Conservation (phyloP, 495 filamentous ascomycete genomes). For the Platismatia glauca region DNA sequence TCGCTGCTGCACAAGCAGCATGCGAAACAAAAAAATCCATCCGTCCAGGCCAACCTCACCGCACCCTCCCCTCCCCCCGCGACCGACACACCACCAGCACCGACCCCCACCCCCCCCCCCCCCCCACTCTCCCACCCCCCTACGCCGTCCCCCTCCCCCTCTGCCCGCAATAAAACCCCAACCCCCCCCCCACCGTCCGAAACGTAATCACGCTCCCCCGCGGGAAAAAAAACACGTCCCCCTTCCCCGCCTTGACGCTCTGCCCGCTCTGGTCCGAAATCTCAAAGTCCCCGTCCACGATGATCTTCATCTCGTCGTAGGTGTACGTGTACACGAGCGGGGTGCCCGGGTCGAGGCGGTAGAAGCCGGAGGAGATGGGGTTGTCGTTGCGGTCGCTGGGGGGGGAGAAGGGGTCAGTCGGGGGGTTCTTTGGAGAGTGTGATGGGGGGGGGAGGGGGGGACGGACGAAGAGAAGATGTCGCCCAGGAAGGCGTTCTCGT, state of each 20-base stretch:
- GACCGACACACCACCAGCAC: neutral
- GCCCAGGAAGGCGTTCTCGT: slow-evolving; percentile 65
- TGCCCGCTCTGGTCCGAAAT: slow-evolving; percentile 39
- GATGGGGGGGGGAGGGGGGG: neutral
- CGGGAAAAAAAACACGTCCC: slow-evolving; percentile 72
- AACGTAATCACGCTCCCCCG: slow-evolving; percentile 74
- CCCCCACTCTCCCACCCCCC: neutral
- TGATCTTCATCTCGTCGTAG: slow-evolving; percentile 76
- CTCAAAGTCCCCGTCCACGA: slow-evolving; percentile 66
- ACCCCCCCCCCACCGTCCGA: slow-evolving; percentile 57
- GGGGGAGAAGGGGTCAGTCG: neutral
- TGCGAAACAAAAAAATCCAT: too few species aligned
- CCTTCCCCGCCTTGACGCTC: slow-evolving; percentile 55
- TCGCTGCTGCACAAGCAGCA: too few species aligned
- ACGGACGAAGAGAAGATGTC: slow-evolving; percentile 56
- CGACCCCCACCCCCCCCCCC: neutral
- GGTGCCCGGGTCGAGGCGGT: slow-evolving; percentile 64
- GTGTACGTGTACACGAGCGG: slow-evolving; percentile 66
- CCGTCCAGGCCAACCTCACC: too few species aligned
- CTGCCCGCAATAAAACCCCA: slow-evolving; percentile 59
- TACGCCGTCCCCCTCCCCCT: slow-evolving; percentile 22
- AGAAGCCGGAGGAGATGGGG: slow-evolving; percentile 62
- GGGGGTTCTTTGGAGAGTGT: too few species aligned
- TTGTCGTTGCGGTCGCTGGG: slow-evolving; percentile 35
- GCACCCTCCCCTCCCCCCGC: too few species aligned